These are phyloP conservation scores for Moesziomyces antarcticus DNA, from an alignment of 1,284 basidiomycete species.

Conservation along the genomic window DNA sequence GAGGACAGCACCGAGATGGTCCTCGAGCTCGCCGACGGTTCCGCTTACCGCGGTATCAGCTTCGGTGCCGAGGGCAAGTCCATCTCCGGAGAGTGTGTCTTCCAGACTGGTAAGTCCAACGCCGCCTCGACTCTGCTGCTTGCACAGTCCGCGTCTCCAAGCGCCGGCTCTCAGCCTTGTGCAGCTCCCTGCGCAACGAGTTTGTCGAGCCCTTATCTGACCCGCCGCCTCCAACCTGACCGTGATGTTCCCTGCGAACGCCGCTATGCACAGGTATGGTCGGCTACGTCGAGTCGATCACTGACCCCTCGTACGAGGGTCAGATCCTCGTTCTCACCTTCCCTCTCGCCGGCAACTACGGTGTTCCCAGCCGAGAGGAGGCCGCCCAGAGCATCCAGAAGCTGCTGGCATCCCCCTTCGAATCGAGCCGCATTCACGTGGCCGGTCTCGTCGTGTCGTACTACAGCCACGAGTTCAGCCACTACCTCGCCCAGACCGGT, in stretches of 20 bases:
- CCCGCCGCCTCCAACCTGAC: conserved; percentile 12
- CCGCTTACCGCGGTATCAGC: conserved; percentile 86
- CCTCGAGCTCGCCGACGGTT: conserved; percentile 90
- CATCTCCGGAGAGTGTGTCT: conserved; percentile 97
- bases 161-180: conserved; percentile 1
- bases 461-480: conserved; percentile 90
- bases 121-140: not conserved
- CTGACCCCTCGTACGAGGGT: conserved; percentile 97
- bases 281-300: conserved; percentile 97
- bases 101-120: conserved; percentile 88
- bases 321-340: conserved; percentile 98
- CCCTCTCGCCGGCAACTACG: conserved; percentile 97
- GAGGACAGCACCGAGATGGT: conserved; percentile 71
- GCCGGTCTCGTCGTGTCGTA: conserved; percentile 91
- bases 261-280: conserved; percentile 74
- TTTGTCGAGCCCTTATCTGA: conserved; percentile 11
- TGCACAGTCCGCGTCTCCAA: not conserved
- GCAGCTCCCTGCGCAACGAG: too few relatives aligned
- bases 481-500: conserved; percentile 90
- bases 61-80: conserved; percentile 93
- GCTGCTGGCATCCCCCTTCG: conserved; percentile 74
- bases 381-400: conserved; percentile 69
- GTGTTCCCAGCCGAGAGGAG: conserved; percentile 82
- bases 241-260: not conserved
- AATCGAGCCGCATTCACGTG: conserved; percentile 93